phyloP scores from a whole-genome alignment of 2,329 filamentous ascomycete species.

The Domatiomyces catenatus region DNA sequence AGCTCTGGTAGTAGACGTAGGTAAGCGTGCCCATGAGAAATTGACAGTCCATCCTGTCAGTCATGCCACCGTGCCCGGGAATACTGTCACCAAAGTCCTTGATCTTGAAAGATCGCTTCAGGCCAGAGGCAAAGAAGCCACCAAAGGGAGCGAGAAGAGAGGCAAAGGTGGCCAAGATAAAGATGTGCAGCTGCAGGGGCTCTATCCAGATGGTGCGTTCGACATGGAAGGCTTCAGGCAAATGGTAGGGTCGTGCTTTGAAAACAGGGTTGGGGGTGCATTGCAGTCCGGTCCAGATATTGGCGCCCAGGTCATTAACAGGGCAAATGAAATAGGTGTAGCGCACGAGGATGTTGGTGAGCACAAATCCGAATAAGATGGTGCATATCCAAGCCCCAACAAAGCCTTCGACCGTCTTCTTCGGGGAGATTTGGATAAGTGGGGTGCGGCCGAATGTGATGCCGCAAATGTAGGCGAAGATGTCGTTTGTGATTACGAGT shows the following conservation, averaged over 20 bases:
- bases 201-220: conserved; percentile 59
- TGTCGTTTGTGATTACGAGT: conserved; percentile 95
- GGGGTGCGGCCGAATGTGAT: conserved; percentile 94
- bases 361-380: conserved; percentile 62
- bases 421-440: conserved; percentile 92
- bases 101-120: conserved; percentile 98
- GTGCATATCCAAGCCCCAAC: conserved; percentile 93
- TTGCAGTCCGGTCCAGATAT: conserved; percentile 75
- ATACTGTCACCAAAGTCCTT: conserved; percentile 99
- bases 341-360: conserved; percentile 71
- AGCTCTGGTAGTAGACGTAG: conserved; percentile 97
- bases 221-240: conserved; percentile 58
- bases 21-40: conserved; percentile 99
- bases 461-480: conserved; percentile 93
- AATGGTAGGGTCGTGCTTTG: conserved; percentile 55
- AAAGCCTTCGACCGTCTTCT: conserved; percentile 98
- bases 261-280: conserved; percentile 90
- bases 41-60: conserved; percentile 97
- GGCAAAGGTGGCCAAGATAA: conserved; percentile 81
- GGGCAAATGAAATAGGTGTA: conserved; percentile 98
- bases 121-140: conserved; percentile 91
- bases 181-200: conserved; percentile 86
- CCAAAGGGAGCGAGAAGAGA: conserved; percentile 95
- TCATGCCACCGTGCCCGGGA: conserved; percentile 93
- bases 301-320: conserved; percentile 88